Evolutionary conservation across 495 filamentous ascomycete species (phyloP).

Genomic region (Massariosphaeria phaeospora): DNA sequence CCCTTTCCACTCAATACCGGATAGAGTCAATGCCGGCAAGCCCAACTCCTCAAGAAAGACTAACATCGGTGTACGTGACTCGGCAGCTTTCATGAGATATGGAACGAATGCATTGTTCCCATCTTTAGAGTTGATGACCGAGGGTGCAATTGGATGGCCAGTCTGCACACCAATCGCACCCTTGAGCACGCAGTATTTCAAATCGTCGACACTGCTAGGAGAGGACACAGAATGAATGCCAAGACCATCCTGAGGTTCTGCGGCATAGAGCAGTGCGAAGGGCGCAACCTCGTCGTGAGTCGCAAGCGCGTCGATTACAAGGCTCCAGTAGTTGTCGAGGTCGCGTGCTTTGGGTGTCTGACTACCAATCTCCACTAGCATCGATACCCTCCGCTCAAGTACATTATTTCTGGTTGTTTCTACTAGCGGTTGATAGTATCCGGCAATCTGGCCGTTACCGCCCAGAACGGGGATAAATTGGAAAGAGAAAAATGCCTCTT

Average conservation of each 20-base stretch:
- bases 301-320: conserved; percentile 4
- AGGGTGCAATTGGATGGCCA: conserved; percentile 9
- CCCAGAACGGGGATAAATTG: conserved; percentile 23
- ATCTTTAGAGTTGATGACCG: not conserved
- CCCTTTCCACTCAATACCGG: conserved; percentile 8
- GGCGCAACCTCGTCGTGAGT: conserved; percentile 22
- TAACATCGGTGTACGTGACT: conserved; percentile 9
- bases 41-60: conserved; percentile 10
- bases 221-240: conserved; percentile 2
- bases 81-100: conserved; percentile 3
- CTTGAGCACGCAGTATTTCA: conserved; percentile 4
- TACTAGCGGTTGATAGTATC: conserved; percentile 8
- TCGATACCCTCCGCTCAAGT: conserved; percentile 13
- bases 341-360: conserved; percentile 8
- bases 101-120: not conserved
- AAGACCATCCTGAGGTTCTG: not conserved
- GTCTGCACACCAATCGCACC: conserved; percentile 10
- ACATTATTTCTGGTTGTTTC: conserved; percentile 25
- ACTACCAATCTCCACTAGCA: conserved; percentile 9
- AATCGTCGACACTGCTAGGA: not conserved
- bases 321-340: conserved; percentile 13
- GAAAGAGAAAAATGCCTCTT: conserved; percentile 27
- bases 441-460: conserved; percentile 4
- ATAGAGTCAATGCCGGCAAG: conserved; percentile 1
- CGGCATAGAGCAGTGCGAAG: conserved; percentile 22